Conservation (phyloP, 306 rosid genomes). For the Acacia melanoxylon region DNA sequence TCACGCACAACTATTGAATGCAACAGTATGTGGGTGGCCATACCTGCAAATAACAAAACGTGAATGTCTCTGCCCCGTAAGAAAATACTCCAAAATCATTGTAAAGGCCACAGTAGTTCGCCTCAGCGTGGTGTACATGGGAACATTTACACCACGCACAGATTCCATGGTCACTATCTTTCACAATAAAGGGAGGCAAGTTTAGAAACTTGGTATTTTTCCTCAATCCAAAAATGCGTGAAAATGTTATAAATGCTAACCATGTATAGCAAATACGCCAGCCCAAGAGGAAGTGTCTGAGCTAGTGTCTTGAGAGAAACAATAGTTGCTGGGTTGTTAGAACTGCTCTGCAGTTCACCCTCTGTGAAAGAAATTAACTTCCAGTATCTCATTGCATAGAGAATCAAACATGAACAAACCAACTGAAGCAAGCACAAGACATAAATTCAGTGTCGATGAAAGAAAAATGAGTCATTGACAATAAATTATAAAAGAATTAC, state of each 20-base stretch:
- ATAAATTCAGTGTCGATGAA: background rate
- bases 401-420: constrained; percentile 50
- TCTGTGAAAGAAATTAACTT: constrained; percentile 62
- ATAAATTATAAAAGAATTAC: background rate
- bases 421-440: constrained; percentile 44
- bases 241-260: constrained; percentile 39
- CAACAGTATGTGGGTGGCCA: constrained; percentile 10
- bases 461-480: background rate
- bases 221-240: background rate
- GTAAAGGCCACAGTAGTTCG: constrained; percentile 71
- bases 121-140: constrained; percentile 79
- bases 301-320: constrained; percentile 48
- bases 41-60: constrained; percentile 61
- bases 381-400: constrained; percentile 52
- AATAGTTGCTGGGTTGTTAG: constrained; percentile 43
- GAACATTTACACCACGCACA: constrained; percentile 68
- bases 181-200: constrained; percentile 26
- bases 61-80: constrained; percentile 58
- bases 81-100: constrained; percentile 62
- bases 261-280: constrained; percentile 63
- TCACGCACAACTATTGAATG: background rate
- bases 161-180: constrained; percentile 78
- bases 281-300: constrained; percentile 64
- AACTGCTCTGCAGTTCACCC: constrained; percentile 37
- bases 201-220: constrained; percentile 1